phyloP scores from a whole-genome alignment of 2,329 filamentous ascomycete genomes.

The Sporothrix brunneoviolacea region DNA sequence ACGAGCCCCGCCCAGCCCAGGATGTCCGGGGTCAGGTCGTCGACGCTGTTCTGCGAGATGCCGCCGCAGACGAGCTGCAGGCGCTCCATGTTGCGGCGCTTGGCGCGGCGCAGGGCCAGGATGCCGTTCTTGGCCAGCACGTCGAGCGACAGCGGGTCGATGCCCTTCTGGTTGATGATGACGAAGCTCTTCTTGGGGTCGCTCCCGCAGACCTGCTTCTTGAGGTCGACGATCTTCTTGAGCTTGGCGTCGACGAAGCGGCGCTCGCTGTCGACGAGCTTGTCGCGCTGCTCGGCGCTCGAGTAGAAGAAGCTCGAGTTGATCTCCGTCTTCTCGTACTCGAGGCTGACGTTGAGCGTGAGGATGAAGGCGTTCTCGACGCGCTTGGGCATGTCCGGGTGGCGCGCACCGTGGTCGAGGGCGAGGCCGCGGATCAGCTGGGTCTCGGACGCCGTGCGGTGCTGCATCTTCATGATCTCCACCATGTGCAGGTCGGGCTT shows the following conservation, averaged over 20 bases:
- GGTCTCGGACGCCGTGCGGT: slow-evolving; percentile 90
- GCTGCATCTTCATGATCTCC: slow-evolving; percentile 99
- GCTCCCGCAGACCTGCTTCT: slow-evolving; percentile 93
- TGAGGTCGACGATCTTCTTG: slow-evolving; percentile 94
- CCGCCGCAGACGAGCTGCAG: slow-evolving; percentile 92
- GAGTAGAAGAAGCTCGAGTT: slow-evolving; percentile 99
- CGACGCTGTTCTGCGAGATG: slow-evolving; percentile 88
- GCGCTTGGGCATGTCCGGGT: slow-evolving; percentile 96
- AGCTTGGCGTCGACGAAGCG: slow-evolving; percentile 94
- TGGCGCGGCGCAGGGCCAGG: slow-evolving; percentile 84
- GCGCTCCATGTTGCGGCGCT: slow-evolving; percentile 98
- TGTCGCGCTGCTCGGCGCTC: slow-evolving; percentile 91
- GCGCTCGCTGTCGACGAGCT: slow-evolving; percentile 94
- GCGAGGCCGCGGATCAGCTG: slow-evolving; percentile 90
- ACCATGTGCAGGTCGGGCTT: slow-evolving; percentile 99
- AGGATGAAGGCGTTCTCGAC: slow-evolving; percentile 94
- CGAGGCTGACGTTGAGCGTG: slow-evolving; percentile 90
- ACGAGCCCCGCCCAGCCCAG: slow-evolving; percentile 95
- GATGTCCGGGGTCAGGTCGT: slow-evolving; percentile 79
- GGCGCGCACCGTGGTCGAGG: slow-evolving; percentile 88
- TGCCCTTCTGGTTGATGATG: slow-evolving; percentile 98
- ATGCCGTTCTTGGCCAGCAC: slow-evolving; percentile 98
- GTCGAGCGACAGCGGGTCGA: slow-evolving; percentile 91
- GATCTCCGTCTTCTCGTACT: slow-evolving; percentile 99
- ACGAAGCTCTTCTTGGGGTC: slow-evolving; percentile 95